Base-by-base conservation (phyloP, 805 yeast genomes). In the Cyberlindnera xylosilytica region DNA sequence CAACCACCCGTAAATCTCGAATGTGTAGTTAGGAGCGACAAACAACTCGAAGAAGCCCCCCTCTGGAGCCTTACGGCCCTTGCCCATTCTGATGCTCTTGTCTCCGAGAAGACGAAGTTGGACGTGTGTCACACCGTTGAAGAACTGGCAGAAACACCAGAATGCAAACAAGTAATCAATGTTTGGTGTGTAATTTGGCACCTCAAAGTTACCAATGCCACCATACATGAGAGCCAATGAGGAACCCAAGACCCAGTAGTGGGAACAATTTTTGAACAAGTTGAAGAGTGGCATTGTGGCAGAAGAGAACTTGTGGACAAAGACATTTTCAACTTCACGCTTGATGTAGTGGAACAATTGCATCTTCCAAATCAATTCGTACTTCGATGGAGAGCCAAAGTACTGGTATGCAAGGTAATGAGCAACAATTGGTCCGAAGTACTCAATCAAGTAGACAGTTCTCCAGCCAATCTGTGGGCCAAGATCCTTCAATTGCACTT, bases 401-500 rank as follows among this genome's bases (percentile, higher is more conserved):
- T 54, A 57, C 36, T 65, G 60, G 61, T 79, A 91, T 41, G 85
- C 68, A 15, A 87, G 42, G 1, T 87, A 76, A 62, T 90, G 97
- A 56, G 91, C 73, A 31, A 90, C 35, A 43, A 93, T 68, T 9
- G 99, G 99, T 3, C 98, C 98, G 15, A 86, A 53, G 61, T 93
- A 93, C 66, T 93, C 99, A 50, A 87, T 68, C 39, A 87, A 54
- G 59, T 81, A 93, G n/a, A 91, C 98, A 3, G 88, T 75, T 65
- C 85, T 77, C 97, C 97, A 93, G 4, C 82, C 81, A 45, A 93
- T 78, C 65, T 93, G 99, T 1, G 90, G 89, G 17, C 99, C 99
- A 47, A 91, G 70, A 59, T 91, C 99, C 62, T 91, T 90, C 42
- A 85, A 85, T 50, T 67, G 76, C 12, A 89, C 70, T 10, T 62